Evolutionary conservation across 495 filamentous ascomycete genomes (phyloP).

Genomic region (Penicillium nucicola): DNA sequence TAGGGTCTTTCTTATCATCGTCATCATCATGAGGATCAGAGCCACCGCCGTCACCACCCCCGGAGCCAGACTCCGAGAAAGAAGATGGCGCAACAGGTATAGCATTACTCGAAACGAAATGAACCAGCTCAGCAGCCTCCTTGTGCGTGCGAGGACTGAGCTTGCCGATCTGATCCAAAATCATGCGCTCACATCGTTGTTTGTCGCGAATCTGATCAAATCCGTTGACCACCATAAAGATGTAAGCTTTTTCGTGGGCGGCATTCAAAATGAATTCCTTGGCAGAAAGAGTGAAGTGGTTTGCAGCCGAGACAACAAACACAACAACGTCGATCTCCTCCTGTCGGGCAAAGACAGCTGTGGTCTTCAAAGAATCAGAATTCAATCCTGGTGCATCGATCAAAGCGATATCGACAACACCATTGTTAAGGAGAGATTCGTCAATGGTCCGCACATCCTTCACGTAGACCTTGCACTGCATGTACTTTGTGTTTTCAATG

Average conservation of each 20-base stretch:
- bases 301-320: constrained; percentile 94
- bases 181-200: constrained; percentile 80
- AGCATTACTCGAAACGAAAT: constrained; percentile 96
- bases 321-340: constrained; percentile 99
- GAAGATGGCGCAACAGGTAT: constrained; percentile 68
- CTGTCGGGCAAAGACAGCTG: constrained; percentile 91
- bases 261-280: constrained; percentile 97
- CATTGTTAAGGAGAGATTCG: constrained; percentile 93
- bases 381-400: constrained; percentile 97
- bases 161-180: constrained; percentile 79
- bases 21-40: constrained; percentile 52
- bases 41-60: constrained; percentile 57
- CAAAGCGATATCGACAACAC: constrained; percentile 94
- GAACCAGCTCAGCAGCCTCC: constrained; percentile 87
- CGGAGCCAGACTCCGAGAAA: constrained; percentile 44
- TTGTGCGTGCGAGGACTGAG: constrained; percentile 90
- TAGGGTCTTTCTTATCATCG: constrained; percentile 51
- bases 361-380: constrained; percentile 92
- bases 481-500: constrained; percentile 77
- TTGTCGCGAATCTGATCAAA: constrained; percentile 94
- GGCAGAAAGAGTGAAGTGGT: constrained; percentile 94
- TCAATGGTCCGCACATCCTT: constrained; percentile 88
- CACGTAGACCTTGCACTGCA: constrained; percentile 95
- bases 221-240: constrained; percentile 98
- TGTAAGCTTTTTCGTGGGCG: constrained; percentile 94